Evolutionary conservation across 768 basidiomycete species (phyloP).

Genomic region (Mycena haematopus): DNA sequence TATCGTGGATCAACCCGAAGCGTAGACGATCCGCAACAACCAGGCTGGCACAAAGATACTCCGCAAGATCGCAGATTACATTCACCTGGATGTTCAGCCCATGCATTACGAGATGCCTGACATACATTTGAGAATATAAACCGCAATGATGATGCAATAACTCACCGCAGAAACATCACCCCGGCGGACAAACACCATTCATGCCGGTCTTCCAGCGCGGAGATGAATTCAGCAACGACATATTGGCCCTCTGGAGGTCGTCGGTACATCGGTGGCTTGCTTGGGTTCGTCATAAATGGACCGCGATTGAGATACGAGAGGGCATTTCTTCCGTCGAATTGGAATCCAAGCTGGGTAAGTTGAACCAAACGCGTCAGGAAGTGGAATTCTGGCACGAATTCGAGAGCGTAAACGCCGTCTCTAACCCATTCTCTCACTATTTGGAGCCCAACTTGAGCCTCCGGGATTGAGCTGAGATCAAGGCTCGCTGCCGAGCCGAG

Average conservation of each 20-base stretch:
- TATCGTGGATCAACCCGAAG: conserved; percentile 43
- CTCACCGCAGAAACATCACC: conserved; percentile 48
- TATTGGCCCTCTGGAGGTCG: conserved; percentile 15
- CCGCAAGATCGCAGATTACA: conserved; percentile 58
- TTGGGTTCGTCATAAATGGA: conserved; percentile 32
- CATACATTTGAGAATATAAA: neutral
- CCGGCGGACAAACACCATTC: conserved; percentile 41
- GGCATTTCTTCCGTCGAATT: conserved; percentile 44
- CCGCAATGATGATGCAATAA: conserved; percentile 12
- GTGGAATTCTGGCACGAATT: conserved; percentile 30
- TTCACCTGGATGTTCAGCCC: conserved; percentile 48
- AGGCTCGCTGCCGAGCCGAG: conserved; percentile 52
- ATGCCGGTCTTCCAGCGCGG: conserved; percentile 35
- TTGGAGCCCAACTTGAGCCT: conserved; percentile 41
- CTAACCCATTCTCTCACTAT: conserved; percentile 55
- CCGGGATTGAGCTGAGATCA: conserved; percentile 44
- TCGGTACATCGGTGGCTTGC: conserved; percentile 28
- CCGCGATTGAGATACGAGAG: conserved; percentile 42
- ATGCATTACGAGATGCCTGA: conserved; percentile 51
- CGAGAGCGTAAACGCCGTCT: conserved; percentile 43
- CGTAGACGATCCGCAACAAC: conserved; percentile 42
- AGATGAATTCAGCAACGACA: conserved; percentile 42
- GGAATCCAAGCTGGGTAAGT: conserved; percentile 44
- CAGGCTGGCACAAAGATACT: conserved; percentile 50
- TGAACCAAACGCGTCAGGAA: conserved; percentile 52